phyloP scores from a whole-genome alignment of 2,329 filamentous ascomycete species.

The Hirsutella minnesotensis region DNA sequence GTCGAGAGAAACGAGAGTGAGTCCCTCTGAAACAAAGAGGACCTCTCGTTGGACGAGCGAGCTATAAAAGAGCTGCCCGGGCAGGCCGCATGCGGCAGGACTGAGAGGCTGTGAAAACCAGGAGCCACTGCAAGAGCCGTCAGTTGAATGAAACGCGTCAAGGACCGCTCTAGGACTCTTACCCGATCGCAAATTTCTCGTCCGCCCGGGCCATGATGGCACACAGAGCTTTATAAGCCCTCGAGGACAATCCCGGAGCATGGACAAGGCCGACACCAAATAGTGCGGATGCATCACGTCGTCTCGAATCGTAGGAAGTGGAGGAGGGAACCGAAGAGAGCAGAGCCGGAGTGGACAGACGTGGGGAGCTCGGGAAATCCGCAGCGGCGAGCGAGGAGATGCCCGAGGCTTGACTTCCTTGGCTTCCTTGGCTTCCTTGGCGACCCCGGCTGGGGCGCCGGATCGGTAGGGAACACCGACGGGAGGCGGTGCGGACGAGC shows the following conservation, averaged over 20 bases:
- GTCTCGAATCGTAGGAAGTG: slow-evolving; percentile 26
- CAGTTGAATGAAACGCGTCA: not conserved
- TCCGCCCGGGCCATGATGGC: slow-evolving; percentile 39
- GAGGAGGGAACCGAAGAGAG: slow-evolving; percentile 35
- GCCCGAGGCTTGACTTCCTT: not conserved
- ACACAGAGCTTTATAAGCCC: slow-evolving; percentile 35
- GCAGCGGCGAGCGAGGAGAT: not conserved
- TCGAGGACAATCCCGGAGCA: slow-evolving; percentile 29
- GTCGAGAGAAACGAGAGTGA: slow-evolving; percentile 49
- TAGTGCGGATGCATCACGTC: slow-evolving; percentile 22
- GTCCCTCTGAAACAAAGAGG: slow-evolving; percentile 46
- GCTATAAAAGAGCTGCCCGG: slow-evolving; percentile 39
- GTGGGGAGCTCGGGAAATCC: slow-evolving; percentile 7
- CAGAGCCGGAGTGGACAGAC: slow-evolving; percentile 26
- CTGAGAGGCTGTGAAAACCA: slow-evolving; percentile 32
- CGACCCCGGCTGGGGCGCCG: not conserved
- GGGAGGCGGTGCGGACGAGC: slow-evolving; percentile 15
- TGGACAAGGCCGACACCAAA: slow-evolving; percentile 41
- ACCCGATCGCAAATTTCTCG: slow-evolving; percentile 31
- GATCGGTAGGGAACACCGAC: slow-evolving; percentile 5
- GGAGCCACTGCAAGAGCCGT: slow-evolving; percentile 9
- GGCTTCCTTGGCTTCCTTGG: not conserved
- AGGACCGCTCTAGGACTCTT: not conserved
- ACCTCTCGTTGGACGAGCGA: slow-evolving; percentile 49
- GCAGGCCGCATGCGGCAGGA: slow-evolving; percentile 31